Percentiles rank a stretch among this genome's conserved stretches.
These are phyloP conservation scores for Pyrenochaeta sp. DNA, from an alignment of 2,329 filamentous ascomycete genomes.

Conservation along the genomic window DNA sequence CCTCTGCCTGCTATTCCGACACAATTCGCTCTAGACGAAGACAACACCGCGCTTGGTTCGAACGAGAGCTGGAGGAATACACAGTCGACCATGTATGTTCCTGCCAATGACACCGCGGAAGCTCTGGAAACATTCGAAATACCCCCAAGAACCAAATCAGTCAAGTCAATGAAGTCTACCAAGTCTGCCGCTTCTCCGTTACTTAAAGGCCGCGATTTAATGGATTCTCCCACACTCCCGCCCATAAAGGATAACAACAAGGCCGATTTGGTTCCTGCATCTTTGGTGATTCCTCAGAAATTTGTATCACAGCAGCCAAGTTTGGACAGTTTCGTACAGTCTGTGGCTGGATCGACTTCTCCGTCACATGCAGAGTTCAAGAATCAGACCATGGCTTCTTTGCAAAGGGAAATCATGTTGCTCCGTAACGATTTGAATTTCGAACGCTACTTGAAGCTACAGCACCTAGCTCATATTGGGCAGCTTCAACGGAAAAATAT, in stretches of 20 bases:
- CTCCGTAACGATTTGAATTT: constrained; percentile 83
- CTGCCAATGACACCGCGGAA: constrained; percentile 32
- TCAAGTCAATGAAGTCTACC: constrained; percentile 52
- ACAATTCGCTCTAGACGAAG: constrained; percentile 43
- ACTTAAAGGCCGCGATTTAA: constrained; percentile 48
- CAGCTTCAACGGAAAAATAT: constrained; percentile 78
- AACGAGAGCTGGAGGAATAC: constrained; percentile 62
- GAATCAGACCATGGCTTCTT: constrained; percentile 51
- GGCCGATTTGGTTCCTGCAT: constrained; percentile 23
- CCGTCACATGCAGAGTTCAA: constrained; percentile 40
- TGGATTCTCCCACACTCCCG: constrained; percentile 70
- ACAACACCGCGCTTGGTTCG: constrained; percentile 40
- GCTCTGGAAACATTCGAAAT: constrained; percentile 27
- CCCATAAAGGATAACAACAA: constrained; percentile 51
- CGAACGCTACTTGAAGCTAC: constrained; percentile 82
- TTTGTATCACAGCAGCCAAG: constrained; percentile 33
- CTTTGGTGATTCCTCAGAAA: constrained; percentile 28
- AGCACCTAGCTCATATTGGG: constrained; percentile 82
- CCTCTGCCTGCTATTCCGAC: constrained; percentile 47
- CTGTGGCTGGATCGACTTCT: constrained; percentile 29
- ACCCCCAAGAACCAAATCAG: constrained; percentile 38
- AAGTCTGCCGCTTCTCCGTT: constrained; percentile 56
- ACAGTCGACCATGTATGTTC: constrained; percentile 58
- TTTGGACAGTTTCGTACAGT: constrained; percentile 44
- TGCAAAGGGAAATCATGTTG: constrained; percentile 77